phyloP scores from a whole-genome alignment of 2,329 filamentous ascomycete species.

The Arthroderma uncinatum region DNA sequence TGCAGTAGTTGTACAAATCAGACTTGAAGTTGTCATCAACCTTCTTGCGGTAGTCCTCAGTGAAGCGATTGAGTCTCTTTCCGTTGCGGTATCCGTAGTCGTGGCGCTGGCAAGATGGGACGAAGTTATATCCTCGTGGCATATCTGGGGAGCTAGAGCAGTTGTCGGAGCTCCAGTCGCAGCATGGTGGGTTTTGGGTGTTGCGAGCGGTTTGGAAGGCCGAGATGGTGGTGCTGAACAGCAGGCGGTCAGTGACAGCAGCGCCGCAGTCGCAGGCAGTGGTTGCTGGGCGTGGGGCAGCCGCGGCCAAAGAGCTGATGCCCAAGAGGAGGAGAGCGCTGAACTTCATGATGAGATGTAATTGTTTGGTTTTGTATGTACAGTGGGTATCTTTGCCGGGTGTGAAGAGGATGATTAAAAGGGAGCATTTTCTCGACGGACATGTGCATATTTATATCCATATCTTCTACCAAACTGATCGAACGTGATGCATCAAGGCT shows the following conservation, averaged over 20 bases:
- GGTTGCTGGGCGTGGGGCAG: neutral
- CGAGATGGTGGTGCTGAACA: constrained; percentile 37
- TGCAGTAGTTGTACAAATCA: constrained; percentile 19
- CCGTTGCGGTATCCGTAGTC: constrained; percentile 50
- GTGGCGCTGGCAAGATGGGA: constrained; percentile 41
- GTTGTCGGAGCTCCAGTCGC: constrained; percentile 30
- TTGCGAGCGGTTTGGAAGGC: constrained; percentile 36
- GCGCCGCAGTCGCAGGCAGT: constrained; percentile 7
- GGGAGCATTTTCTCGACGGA: neutral
- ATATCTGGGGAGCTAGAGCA: constrained; percentile 26
- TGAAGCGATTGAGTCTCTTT: constrained; percentile 40
- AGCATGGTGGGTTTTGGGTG: constrained; percentile 29
- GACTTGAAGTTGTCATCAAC: constrained; percentile 44
- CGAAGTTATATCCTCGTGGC: constrained; percentile 25
- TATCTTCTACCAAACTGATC: neutral
- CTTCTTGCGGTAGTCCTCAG: constrained; percentile 28
- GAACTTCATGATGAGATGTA: constrained; percentile 11
- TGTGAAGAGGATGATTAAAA: neutral
- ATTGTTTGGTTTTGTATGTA: neutral
- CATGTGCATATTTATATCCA: neutral
- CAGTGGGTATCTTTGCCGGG: neutral
- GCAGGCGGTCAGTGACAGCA: constrained; percentile 35
- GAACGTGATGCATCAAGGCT: neutral
- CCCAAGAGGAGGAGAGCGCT: constrained; percentile 6
- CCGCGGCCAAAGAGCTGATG: constrained; percentile 3